These are phyloP conservation scores for Monosporascus sp. DNA, from an alignment of 2,329 filamentous ascomycete species.

Conservation along the genomic window DNA sequence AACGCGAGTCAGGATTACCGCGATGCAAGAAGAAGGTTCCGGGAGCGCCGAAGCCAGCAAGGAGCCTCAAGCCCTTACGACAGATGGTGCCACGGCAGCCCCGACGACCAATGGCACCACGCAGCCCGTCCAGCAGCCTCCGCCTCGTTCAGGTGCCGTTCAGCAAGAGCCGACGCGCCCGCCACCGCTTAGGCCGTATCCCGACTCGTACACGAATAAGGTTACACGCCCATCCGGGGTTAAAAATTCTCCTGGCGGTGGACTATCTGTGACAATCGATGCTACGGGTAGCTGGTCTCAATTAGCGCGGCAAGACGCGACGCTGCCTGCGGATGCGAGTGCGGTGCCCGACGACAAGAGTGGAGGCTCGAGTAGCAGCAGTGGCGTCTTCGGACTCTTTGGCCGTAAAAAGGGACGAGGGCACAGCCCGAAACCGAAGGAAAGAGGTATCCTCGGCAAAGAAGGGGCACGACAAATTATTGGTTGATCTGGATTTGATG, in stretches of 20 bases:
- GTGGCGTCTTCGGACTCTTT: conserved; percentile 86
- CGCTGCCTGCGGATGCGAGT: conserved; percentile 62
- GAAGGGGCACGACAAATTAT: conserved; percentile 85
- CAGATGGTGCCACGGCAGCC: conserved; percentile 42
- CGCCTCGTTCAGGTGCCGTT: conserved; percentile 3
- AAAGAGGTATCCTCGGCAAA: conserved; percentile 89
- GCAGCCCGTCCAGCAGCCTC: conserved; percentile 10
- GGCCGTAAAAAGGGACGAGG: conserved; percentile 84
- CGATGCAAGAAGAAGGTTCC: conserved; percentile 20
- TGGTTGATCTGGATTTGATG: conserved; percentile 40
- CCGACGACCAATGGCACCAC: conserved; percentile 23
- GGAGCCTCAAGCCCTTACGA: conserved; percentile 44
- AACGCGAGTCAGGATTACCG: conserved; percentile 30
- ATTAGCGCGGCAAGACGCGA: conserved; percentile 77
- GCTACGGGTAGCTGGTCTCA: conserved; percentile 89
- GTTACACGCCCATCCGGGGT: conserved; percentile 54
- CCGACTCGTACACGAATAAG: conserved; percentile 39
- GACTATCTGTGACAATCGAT: conserved; percentile 86
- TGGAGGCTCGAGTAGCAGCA: conserved; percentile 47
- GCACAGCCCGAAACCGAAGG: conserved; percentile 89
- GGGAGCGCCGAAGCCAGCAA: conserved; percentile 15
- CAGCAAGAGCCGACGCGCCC: conserved; percentile 8
- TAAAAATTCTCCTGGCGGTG: conserved; percentile 71
- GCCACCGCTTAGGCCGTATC: conserved; percentile 38
- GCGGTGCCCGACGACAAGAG: conserved; percentile 46